A percentile compares a stretch with the other conserved stretches of the same genome.
Evolutionary conservation across 805 yeast species (phyloP).

Genomic region (Cyberlindnera xishuangbannaensis): DNA sequence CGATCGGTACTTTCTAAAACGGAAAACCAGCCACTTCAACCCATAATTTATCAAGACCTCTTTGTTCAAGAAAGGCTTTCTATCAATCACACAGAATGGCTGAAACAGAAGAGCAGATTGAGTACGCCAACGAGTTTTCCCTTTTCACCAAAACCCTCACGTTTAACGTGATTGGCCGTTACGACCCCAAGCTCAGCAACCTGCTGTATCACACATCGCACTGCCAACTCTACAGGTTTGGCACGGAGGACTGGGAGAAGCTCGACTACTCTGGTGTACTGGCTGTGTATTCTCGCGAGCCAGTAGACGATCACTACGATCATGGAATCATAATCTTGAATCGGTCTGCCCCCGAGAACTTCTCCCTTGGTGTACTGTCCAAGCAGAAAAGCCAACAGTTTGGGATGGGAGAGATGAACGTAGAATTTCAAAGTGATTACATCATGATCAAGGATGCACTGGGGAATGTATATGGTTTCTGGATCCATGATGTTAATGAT

Average conservation of each 20-base stretch:
- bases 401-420: conserved; percentile 46
- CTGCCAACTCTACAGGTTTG: conserved; percentile 63
- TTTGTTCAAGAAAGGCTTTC: no score
- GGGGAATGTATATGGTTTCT: conserved; percentile 71
- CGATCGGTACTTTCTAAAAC: no score
- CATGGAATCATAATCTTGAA: conserved; percentile 70
- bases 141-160: conserved; percentile 64
- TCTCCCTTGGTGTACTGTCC: conserved; percentile 63
- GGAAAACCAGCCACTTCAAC: no score
- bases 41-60: no score
- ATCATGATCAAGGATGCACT: conserved; percentile 61
- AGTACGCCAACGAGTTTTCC: conserved; percentile 27
- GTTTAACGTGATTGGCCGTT: conserved; percentile 70
- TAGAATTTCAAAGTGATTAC: conserved; percentile 63
- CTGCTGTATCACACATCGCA: conserved; percentile 65
- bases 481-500: conserved; percentile 70
- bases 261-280: conserved; percentile 66
- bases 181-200: conserved; percentile 67
- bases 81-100: no score
- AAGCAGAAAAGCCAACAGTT: conserved; percentile 37
- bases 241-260: conserved; percentile 61
- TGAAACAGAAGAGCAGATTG: conserved; percentile 6
- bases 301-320: conserved; percentile 37
- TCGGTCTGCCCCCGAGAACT: conserved; percentile 62
- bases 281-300: conserved; percentile 54